phyloP scores from a whole-genome alignment of 306 rosid species.

The Vicia sativa region DNA sequence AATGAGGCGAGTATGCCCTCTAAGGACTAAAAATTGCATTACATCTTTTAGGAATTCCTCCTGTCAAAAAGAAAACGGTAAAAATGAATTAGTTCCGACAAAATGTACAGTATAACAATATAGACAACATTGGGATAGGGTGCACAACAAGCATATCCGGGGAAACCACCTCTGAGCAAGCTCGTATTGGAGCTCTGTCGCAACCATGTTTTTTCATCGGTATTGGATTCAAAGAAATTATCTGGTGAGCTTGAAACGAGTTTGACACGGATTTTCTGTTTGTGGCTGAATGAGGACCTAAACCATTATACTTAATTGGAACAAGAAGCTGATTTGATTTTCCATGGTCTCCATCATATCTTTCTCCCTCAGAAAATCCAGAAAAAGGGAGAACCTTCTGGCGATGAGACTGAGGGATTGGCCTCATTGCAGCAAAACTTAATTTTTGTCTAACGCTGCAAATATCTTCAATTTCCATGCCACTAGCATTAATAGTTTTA shows the following conservation, averaged over 20 bases:
- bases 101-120: constrained; percentile 20
- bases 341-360: constrained; percentile 65
- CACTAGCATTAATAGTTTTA: constrained; percentile 36
- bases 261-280: constrained; percentile 70
- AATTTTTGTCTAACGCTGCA: constrained; percentile 58
- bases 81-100: constrained; percentile 8
- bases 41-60: constrained; percentile 94
- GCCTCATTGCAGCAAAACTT: constrained; percentile 81
- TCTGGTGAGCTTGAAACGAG: constrained; percentile 81
- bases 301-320: constrained; percentile 61
- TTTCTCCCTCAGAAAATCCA: constrained; percentile 68
- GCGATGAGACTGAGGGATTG: constrained; percentile 75
- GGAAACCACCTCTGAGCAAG: constrained; percentile 80
- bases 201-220: constrained; percentile 96
- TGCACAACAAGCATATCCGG: constrained; percentile 6
- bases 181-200: constrained; percentile 75
- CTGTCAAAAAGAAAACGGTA: constrained; percentile 44
- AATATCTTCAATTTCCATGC: constrained; percentile 36
- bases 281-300: constrained; percentile 65
- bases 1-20: constrained; percentile 88
- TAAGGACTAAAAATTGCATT: constrained; percentile 86
- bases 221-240: constrained; percentile 82
- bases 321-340: constrained; percentile 61
- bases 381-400: constrained; percentile 80
- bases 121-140: too few relatives aligned